Percentiles rank a stretch among this genome's conserved stretches.
Conservation (phyloP, 2,329 filamentous ascomycete genomes). For the Penicillium sp. region DNA sequence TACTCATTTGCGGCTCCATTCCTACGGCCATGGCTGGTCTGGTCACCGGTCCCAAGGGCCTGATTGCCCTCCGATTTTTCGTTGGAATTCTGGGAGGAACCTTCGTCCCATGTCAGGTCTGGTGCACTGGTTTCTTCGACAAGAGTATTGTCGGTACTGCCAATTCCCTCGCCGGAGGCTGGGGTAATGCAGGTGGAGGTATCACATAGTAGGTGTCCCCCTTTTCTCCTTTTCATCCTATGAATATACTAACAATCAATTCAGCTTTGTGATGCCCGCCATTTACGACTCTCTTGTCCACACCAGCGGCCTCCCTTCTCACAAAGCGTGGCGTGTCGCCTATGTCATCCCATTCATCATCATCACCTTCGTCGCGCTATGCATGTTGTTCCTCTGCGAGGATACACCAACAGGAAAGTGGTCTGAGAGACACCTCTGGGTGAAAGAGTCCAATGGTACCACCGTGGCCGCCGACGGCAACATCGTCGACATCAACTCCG, state of each 20-base stretch:
- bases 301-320: slow-evolving; percentile 58
- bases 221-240: background rate
- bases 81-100: slow-evolving; percentile 46
- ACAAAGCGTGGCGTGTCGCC: slow-evolving; percentile 77
- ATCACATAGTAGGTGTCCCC: slow-evolving; percentile 65
- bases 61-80: slow-evolving; percentile 47
- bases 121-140: slow-evolving; percentile 91
- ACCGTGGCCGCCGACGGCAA: slow-evolving; percentile 25
- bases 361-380: slow-evolving; percentile 64
- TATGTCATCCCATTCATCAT: slow-evolving; percentile 83
- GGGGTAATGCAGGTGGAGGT: slow-evolving; percentile 84
- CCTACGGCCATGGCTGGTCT: slow-evolving; percentile 81
- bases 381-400: slow-evolving; percentile 70
- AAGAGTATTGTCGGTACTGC: slow-evolving; percentile 88
- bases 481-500: slow-evolving; percentile 33
- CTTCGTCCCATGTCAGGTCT: slow-evolving; percentile 71
- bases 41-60: slow-evolving; percentile 61
- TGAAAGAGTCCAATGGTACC: slow-evolving; percentile 43
- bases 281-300: slow-evolving; percentile 75
- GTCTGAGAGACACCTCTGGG: slow-evolving; percentile 66
- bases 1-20: slow-evolving; percentile 74
- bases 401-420: slow-evolving; percentile 83
- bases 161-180: slow-evolving; percentile 80
- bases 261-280: slow-evolving; percentile 79
- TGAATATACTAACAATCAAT: background rate